Evolutionary conservation across 345 rosid species (phyloP), one percentile per base, ranked within the genome.

Genomic region (Citrus hindsii): DNA sequence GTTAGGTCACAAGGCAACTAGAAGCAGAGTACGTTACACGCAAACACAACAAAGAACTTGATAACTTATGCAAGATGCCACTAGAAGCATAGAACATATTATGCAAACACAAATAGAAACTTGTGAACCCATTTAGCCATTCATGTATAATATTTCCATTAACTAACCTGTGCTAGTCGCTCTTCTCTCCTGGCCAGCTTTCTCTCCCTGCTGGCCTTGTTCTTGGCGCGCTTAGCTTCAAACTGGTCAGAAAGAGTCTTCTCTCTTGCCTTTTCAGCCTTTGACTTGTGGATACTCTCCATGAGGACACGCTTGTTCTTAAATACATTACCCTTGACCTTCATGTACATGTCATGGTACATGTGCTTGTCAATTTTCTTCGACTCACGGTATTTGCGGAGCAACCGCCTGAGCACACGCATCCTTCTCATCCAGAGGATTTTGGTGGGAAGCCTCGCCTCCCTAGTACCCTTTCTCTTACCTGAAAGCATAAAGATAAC

Each of bases 271-370:
- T 90, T 88, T 79, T 92, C 94, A 63, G 90, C 89, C 90, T 90
- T 90, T 6, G 87, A 82, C 73, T 92, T 92, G 90, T 92, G 93
- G 68, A 90, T 92, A 60, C 91, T 86, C 84, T 92, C 94, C 97
- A 90, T 92, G 53, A 92, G 88, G 61, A 92, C 94, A 55, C 94
- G 78, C 84, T 90, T 92, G 86, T 90, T 92, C 89, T 90, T 92
- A 65, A 90, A 90, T 33, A 89, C 93, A 67, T 90, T 90, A 83
- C 94, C 94, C 77, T 92, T 92, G 68, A 88, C 93, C 83, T 85
- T 89, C 97, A 89, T 90, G 91, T 92, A 90, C 97, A 92, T 92
- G 66, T 92, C 94, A 76, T 92, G 97, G 85, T 89, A 90, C 91
- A 90, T 92, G 69, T 92, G 94, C 84, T 77, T 90, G 90, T 90